Evolutionary conservation across 257 asterid genomes (phyloP), one percentile per base, ranked within the genome.

Genomic region (Rehmannia glutinosa): DNA sequence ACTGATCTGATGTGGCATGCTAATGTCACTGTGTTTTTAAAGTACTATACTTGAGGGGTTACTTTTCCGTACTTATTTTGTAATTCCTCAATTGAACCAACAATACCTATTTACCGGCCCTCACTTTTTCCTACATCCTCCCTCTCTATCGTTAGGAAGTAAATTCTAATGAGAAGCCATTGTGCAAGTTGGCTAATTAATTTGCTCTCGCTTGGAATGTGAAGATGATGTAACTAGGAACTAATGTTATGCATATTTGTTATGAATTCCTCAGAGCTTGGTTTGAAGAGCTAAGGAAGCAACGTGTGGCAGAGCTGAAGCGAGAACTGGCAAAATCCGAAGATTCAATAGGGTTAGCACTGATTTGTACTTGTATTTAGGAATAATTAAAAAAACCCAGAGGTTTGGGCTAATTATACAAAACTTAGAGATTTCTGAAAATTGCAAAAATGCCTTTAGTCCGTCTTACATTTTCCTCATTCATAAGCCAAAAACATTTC

Each of bases 241-340:
- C 62, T 45, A 68, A 66, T 62, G 45, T 39, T 23, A 30, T 38
- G 67, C 50, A 4, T 39, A 7, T 59, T 67, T 27, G 13, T 12
- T 64, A 49, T 61, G 68, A 60, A 21, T 52, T 33, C 62, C 61
- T 64, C 78, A 93, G 99, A 76, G 81, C 84, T 72, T 88, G 92
- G 96, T 90, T 83, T 68, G 96, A 93, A 55, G 99, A 87, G 77
- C 84, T 93, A 73, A 83, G 85, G 71, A 79, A 86, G 77, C 76
- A 75, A 46, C 89, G 97, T 67, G 80, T 93, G 62, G 95, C 84
- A 10, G 96, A 90, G 81, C 79, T 93, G 78, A 90, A 81, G 76
- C 80, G 68, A 72, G 92, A 83, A 64, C 79, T 93, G 69, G 89
- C 80, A 64, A 85, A 71, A 84, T 88, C 92, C 49, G 97, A 83